Evolutionary conservation across 805 yeast species (phyloP), one percentile per base, ranked within the genome.

Genomic region (Gaillardinia entomophila): DNA sequence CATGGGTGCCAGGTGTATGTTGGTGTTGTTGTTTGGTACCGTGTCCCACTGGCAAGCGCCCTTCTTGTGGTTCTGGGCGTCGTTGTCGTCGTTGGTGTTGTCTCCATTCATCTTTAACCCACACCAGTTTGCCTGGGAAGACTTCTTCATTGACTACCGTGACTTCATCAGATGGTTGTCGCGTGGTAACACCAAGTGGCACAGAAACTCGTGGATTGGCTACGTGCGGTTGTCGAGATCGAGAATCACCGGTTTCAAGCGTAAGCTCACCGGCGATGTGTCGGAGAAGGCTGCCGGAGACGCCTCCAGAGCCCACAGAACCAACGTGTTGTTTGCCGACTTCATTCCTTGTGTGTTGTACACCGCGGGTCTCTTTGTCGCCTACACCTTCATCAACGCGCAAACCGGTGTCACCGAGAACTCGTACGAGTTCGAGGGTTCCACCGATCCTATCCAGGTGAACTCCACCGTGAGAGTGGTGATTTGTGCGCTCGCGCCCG

Each of bases 41-140:
- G 77, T 78, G 47, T 72, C 88, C 18, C 79, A 77, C 51, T 83
- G 97, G 97, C 94, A 86, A 64, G 82, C 96, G 16, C 85, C 97
- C 27, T 70, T 92, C 48, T 62, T 90, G 42, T 92, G 97, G 96
- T 92, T 92, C 77, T 92, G 97, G 97, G 82, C 92, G 38, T 82
- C 95, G 13, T 68, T 88, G 48, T 71, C 88, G 30, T 85, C 97
- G 3, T 73, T 92, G 66, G 74, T 87, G 66, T 77, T 87, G 48
- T 82, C 97, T 30, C 98, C 98, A 51, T 88, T 90, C 60, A 55
- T 92, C 40, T 92, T 87, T 77, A 92, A 92, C 66, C 98, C 98
- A 30, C 97, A 90, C 66, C 97, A 92, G 70, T 92, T 89, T 62
- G 79, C 96, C 32, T 82, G 94, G 89, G 84, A 81, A 57, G 97